phyloP scores from a whole-genome alignment of 768 basidiomycete species.

The Tylopilus plumbeoviolaceoides region DNA sequence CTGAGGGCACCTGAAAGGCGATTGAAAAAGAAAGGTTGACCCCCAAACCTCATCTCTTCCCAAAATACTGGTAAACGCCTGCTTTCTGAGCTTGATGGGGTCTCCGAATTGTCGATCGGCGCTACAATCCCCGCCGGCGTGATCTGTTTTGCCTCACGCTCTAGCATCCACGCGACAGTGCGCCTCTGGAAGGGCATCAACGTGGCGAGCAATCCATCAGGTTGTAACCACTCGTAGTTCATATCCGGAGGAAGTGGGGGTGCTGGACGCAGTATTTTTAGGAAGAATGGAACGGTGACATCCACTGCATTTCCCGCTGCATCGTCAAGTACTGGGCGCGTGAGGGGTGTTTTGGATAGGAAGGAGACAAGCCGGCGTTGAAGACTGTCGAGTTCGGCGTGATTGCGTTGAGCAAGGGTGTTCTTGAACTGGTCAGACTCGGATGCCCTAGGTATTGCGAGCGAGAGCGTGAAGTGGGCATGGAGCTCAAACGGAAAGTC shows the following conservation, averaged over 20 bases:
- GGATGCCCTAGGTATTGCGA: slow-evolving; percentile 22
- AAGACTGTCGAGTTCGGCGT: slow-evolving; percentile 42
- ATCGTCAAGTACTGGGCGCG: not conserved
- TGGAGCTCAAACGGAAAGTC: slow-evolving; percentile 50
- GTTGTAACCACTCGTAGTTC: slow-evolving; percentile 54
- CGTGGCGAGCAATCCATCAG: slow-evolving; percentile 53
- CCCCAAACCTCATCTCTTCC: slow-evolving; percentile 43
- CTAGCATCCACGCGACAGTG: slow-evolving; percentile 73
- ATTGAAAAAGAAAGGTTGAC: slow-evolving; percentile 53
- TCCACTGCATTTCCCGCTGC: slow-evolving; percentile 22
- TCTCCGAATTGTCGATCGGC: not conserved
- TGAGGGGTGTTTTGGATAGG: slow-evolving; percentile 15
- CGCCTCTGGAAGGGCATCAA: slow-evolving; percentile 85
- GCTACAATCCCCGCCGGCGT: slow-evolving; percentile 46
- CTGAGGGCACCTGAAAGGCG: slow-evolving; percentile 55
- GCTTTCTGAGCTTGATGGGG: not conserved
- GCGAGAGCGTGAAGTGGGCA: slow-evolving; percentile 41
- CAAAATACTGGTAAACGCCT: slow-evolving; percentile 38
- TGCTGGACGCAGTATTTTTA: slow-evolving; percentile 64
- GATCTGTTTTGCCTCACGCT: slow-evolving; percentile 59
- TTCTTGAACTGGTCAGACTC: slow-evolving; percentile 32
- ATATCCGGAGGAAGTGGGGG: slow-evolving; percentile 40
- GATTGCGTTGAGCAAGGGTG: slow-evolving; percentile 25
- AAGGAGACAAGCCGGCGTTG: slow-evolving; percentile 51
- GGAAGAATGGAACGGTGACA: slow-evolving; percentile 67